Base-by-base conservation (phyloP, 176 grass and related monocot species). In the Alopecurus myosuroides region DNA sequence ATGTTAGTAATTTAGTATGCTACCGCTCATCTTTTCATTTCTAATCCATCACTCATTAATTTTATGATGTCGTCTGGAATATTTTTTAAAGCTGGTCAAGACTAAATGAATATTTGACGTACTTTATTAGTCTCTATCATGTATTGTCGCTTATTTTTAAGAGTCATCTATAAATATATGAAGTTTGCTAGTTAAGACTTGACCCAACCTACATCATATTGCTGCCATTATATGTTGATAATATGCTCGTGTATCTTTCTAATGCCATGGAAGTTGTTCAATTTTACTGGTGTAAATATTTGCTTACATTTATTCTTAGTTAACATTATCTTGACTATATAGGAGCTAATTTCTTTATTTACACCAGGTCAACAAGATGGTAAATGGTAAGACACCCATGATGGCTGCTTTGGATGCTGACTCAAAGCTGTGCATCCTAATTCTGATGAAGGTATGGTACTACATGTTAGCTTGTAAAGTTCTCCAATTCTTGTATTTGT, bases 401-500 rank as follows among this genome's bases (percentile, higher is more conserved):
- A 50, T 84, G 25, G 70, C 60, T 44, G 82, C 82, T 36, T 11
- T 84, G 46, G 46, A 84, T 37, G 70, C 62, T 76, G 45, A 57
- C 23, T 84, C 82, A 76, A 58, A 63, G 56, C 30, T 64, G 62
- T 84, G 70, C 49, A 72, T 84, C 18, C 46, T 76, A 31, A 71
- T 84, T 28, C 70, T 84, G 55, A 31, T 84, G 63, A 58, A 84
- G 82, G 82, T 84, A 84, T 62, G 76, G 15, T 53, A 37, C 7
- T 74, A 40, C 29, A 13, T 37, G 45, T 52, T 69, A 26, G 45
- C 79, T 74, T 83, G 36, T 74, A 37, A 33, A 61, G 26, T 74
- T 33, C 36, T 61, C 6, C 19, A 13, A 35, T 58, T 83, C 1
- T 40, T 26, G 70, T 41, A 40, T 25, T 44, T 7, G 8, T 73